Base-by-base conservation (phyloP, 352 stramenopile genomes). In the Pythium coloratum region DNA sequence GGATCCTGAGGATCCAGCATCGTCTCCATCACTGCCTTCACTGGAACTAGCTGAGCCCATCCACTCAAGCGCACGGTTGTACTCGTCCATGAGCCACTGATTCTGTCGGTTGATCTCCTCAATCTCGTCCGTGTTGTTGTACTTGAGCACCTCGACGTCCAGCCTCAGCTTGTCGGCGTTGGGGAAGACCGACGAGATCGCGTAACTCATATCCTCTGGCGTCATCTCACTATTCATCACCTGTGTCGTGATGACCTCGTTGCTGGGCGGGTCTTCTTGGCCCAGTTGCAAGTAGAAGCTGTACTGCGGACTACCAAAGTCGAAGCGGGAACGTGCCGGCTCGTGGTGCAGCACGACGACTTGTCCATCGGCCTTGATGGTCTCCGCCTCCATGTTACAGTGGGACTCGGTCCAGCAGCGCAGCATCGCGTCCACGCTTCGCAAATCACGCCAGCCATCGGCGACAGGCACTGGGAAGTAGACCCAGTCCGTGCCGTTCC, bases 131-230 rank as follows among this genome's bases (percentile, higher is more conserved):
- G 49, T 36, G 24, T 55, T 55, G 49, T 55, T 55, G 26, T 10
- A 34, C 6, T 24, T 55, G 24, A 20, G 26, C 18, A 24, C 49
- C 26, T 24, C 26, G 3, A 7, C 12, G 14, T 36, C 12, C 26
- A 36, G 24, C 8, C 69, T 55, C 44, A 74, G 73, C 18, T 66
- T 33, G 8, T 49, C 70, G 0, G 62, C 55, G 30, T 78, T 14
- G 12, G 24, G 9, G 20, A 36, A 20, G 26, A 36, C 49, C 0
- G 49, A 55, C 0, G 5, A 1, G 24, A 55, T 55, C 49, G n/a
- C 12, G 2, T 38, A 2, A 7, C 6, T 10, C 0, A 55, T 20
- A 24, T 33, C 24, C 24, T 36, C 49, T 2, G 24, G 24, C 49
- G 49, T 24, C 49, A 55, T 55, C 1, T 14, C 28, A 8, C n/a